Conservation (phyloP, 805 yeast species). For the Barnettozyma wickerhamii region DNA sequence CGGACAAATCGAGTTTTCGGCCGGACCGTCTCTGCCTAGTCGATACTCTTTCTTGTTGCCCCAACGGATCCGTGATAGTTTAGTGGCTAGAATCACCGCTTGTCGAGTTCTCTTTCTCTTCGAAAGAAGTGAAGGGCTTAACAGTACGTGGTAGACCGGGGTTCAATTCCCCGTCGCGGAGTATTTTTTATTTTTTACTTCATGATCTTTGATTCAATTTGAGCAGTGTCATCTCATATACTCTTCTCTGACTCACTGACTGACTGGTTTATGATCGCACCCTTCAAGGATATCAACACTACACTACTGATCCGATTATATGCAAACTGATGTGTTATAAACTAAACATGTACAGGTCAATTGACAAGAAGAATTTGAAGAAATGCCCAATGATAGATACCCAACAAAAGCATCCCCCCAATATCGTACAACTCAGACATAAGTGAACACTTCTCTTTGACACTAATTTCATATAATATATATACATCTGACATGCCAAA, state of each 20-base stretch:
- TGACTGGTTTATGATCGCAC: no score
- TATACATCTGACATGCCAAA: conserved; percentile 13
- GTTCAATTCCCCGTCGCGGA: conserved; percentile 18
- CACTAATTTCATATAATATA: conserved; percentile 9
- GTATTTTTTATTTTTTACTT: no score
- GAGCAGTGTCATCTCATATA: not conserved
- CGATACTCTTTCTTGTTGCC: not conserved
- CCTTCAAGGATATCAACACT: not conserved
- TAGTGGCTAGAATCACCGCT: conserved; percentile 27
- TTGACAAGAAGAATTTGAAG: not conserved
- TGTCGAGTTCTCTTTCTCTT: conserved; percentile 14
- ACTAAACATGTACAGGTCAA: not conserved
- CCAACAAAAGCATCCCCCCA: not conserved
- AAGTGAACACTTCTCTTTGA: conserved; percentile 1
- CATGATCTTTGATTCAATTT: no score
- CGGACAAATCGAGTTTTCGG: not conserved
- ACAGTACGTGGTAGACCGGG: conserved; percentile 19
- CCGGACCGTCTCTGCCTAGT: not conserved
- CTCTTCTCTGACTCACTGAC: not conserved
- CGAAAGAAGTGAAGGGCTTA: not conserved
- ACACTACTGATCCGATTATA: not conserved
- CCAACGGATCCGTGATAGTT: conserved; percentile 21
- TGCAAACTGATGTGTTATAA: not conserved
- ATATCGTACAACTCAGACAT: conserved; percentile 1
- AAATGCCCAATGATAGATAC: not conserved